Base-by-base conservation (phyloP, 108 stramenopile species). In the Licmophora abbreviata region DNA sequence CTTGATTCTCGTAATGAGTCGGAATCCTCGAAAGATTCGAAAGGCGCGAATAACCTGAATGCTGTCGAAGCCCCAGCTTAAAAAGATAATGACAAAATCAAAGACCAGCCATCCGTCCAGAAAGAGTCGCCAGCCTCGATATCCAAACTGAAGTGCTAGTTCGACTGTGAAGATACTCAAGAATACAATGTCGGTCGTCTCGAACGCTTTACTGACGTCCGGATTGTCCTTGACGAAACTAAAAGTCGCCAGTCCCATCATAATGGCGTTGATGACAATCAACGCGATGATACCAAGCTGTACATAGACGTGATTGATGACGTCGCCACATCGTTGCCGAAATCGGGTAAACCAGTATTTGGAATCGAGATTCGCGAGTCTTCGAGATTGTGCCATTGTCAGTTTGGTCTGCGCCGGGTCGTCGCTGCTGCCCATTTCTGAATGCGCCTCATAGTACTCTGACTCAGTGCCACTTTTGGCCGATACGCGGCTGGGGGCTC, bases 211-310 rank as follows among this genome's bases (percentile, higher is more conserved):
- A 31, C 40, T 27, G 12, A 63, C 12, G 8, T 51, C 29, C 20
- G 60, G 59, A 53, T 86, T 46, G 3, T 51, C 20, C 32, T 48
- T 60, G 18, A 86, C 69, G 51, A 75, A 71, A 44, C 52, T 50
- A 50, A 76, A 86, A 1, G 85, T 86, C 15, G 64, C 85, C 15
- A 82, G 44, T 9, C 85, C 85, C 85, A 86, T 86, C 80, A 82
- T 77, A 33, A 77, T 61, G 0, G 80, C 68, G 61, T 86, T 86
- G 44, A 82, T 63, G 6, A 36, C 37, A 48, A 87, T 87, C 48
- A 77, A 52, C 0, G 62, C 1, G 2, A 87, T 56, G 7, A 87
- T 66, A 12, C 64, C 33, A 11, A 68, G 17, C 45, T 88, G 85
- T 2, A 80, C 64, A n/a, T 52, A 27, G 21, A 41, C 30, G 25